Base-by-base conservation (phyloP, 1,139 yeast genomes). In the Geotrichum europaeum region DNA sequence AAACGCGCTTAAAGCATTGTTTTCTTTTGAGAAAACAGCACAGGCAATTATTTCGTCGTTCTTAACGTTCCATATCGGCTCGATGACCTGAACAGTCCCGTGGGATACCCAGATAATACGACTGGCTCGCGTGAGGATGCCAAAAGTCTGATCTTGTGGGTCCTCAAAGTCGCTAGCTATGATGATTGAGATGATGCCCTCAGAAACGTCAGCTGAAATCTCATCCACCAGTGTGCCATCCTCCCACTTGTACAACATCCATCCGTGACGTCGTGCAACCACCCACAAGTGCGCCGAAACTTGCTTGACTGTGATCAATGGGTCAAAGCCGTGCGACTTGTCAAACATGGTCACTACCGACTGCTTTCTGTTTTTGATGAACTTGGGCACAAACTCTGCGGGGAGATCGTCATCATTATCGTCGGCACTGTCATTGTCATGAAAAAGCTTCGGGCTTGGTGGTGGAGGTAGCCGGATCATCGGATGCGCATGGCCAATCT, bases 181-280 rank as follows among this genome's bases (percentile, higher is more conserved):
- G 49, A 62, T 54, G 49, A 63, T 43, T 51, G 63, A 51, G 49
- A 61, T 51, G 36, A 64, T 58, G 24, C 60, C 55, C 49, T 59
- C 60, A n/a, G 65, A 50, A 30, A 68, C 61, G 18, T 65, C 66
- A 20, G 68, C 65, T 15, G 67, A 64, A 34, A 67, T 63, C 51
- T 67, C 68, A 36, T 65, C 64, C 20, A 62, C 63, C 51, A 58
- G 36, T 20, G 58, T 51, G 6, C 61, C 65, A n/a, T 63, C 65
- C 52, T 65, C 66, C 69, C 69, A 67, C 28, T 63, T 57, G 53
- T 64, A 67, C 32, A 67, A 52, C 36, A 64, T 65, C 70, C 69
- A 67, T 10, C 68, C 68, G 36, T 61, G 62, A 3, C 65, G 56
- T 50, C 66, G 66, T 3, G 66, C 65, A 1, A 67, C 63, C 4